Evolutionary conservation across 2,329 filamentous ascomycete genomes (phyloP), one percentile per base, ranked within the genome.

Genomic region (Phaeomoniella chlamydospora): DNA sequence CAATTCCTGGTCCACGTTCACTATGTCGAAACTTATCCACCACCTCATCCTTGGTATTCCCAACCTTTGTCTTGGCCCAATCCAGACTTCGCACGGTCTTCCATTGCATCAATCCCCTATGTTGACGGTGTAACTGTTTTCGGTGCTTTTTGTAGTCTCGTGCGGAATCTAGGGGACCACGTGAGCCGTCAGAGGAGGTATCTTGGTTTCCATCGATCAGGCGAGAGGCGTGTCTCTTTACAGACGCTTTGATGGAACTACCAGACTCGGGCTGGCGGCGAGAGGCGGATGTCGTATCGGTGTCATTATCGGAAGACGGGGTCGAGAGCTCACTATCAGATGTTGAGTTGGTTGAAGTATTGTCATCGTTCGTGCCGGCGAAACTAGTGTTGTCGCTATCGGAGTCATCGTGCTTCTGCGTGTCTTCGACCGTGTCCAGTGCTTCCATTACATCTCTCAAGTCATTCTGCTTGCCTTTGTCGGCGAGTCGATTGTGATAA

Each of bases 21-120:
- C 64, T 57, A 49, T 80, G 74, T 34, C 73, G 64, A 44, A 81
- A 74, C 14, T 64, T 26, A 3, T 57, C 53, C 29, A 51, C 50
- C 3, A 68, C 48, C 41, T 59, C 57, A 31, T 59, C 54, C 45
- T 64, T 63, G 3, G 69, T 59, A 17, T 65, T 57, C 40, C 67
- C 64, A 1, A 73, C 65, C 37, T 73, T 72, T 29, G 74, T 69
- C 48, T 73, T 71, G 39, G 77, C 64, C 53, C 68, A 70, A 46
- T 76, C 70, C 39, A 61, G 56, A 37, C 55, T 73, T 51, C 62
- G 62, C 14, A 64, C 68, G 48, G 68, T 53, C 62, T 68, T 70
- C 74, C 77, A 85, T 56, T 85, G 80, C 80, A 85, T 85, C 29
- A 80, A 50, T 0, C 80, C 80, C 15, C 75, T 59, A 48, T 85